These are phyloP conservation scores for Penicillium janthinellum DNA, from an alignment of 2,329 filamentous ascomycete species.

Conservation along the genomic window DNA sequence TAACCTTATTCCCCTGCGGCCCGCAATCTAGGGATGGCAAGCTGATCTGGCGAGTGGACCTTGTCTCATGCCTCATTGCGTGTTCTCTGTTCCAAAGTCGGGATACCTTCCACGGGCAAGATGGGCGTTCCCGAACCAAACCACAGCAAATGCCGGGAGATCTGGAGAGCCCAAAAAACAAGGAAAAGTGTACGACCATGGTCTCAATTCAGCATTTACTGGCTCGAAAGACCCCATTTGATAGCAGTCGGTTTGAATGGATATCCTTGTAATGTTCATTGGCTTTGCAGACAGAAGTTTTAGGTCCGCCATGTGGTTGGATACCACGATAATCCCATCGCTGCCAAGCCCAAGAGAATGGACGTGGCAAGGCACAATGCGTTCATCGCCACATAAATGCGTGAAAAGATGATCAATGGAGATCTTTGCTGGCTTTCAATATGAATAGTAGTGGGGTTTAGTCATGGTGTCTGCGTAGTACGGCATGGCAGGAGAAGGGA, in stretches of 20 bases:
- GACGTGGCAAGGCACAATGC: neutral
- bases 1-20: neutral
- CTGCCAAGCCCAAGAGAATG: neutral
- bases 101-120: neutral
- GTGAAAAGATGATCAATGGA: neutral
- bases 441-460: neutral
- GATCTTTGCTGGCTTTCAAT: neutral
- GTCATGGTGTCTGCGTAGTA: neutral
- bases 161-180: neutral
- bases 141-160: neutral
- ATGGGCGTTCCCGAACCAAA: neutral
- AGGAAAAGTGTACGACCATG: neutral
- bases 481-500: neutral
- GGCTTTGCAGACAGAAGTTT: no score
- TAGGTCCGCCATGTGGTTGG: neutral
- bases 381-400: neutral
- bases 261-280: neutral
- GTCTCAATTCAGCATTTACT: neutral
- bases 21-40: neutral
- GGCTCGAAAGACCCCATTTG: neutral
- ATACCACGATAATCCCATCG: neutral
- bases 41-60: neutral
- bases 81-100: neutral
- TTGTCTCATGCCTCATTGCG: neutral
- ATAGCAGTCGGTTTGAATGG: neutral